Evolutionary conservation across 169 alveolate species (phyloP).

Genomic region (Cryptosporidium sp.): DNA sequence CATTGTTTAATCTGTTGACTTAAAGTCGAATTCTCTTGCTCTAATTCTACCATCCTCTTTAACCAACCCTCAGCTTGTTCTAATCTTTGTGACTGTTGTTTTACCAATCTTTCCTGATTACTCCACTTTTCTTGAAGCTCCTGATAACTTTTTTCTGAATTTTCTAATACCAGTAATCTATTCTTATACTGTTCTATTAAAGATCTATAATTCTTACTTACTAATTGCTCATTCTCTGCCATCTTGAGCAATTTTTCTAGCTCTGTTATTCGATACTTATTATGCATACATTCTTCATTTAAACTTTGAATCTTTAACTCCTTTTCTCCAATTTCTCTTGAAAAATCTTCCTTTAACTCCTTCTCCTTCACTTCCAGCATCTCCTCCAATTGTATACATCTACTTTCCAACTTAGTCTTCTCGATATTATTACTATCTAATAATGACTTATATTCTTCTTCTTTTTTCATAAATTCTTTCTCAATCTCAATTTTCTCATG

Average conservation of each 20-base stretch:
- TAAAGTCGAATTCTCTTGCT: constrained; percentile 36
- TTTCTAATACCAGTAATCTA: constrained; percentile 41
- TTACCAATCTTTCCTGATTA: constrained; percentile 29
- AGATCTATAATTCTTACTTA: constrained; percentile 60
- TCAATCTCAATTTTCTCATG: constrained; percentile 24
- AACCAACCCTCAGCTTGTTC: constrained; percentile 67
- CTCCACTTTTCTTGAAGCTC: constrained; percentile 67
- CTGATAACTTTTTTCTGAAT: constrained; percentile 34
- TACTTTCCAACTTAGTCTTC: constrained; percentile 15
- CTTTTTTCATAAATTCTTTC: background rate
- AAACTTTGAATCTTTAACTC: constrained; percentile 38
- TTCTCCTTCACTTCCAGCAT: background rate
- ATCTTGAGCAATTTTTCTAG: constrained; percentile 54
- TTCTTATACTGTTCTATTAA: constrained; percentile 70
- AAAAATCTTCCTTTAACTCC: constrained; percentile 14
- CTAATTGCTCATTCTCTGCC: constrained; percentile 75
- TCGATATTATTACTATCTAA: background rate
- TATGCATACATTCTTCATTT: constrained; percentile 52
- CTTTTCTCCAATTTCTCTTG: constrained; percentile 17
- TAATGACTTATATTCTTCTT: background rate
- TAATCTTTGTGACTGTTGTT: constrained; percentile 45
- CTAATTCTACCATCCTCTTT: constrained; percentile 63
- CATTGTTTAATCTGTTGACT: constrained; percentile 60
- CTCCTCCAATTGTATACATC: background rate
- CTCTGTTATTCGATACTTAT: constrained; percentile 63